These are phyloP conservation scores for Spencermartinsiella europaea DNA, from an alignment of 805 yeast genomes.

Conservation along the genomic window DNA sequence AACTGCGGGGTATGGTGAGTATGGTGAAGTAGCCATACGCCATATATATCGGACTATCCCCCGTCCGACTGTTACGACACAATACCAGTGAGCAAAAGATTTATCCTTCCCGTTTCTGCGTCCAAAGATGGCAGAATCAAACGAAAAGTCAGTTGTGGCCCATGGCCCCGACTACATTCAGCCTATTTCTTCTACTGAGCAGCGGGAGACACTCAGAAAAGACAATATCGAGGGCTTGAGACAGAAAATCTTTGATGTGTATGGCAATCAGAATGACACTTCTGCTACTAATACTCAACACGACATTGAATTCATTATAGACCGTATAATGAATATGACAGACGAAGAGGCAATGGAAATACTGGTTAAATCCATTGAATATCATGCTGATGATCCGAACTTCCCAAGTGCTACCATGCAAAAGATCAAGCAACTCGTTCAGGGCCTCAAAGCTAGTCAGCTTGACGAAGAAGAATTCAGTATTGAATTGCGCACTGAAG, in stretches of 20 bases:
- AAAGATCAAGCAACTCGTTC: constrained; percentile 27
- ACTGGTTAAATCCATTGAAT: constrained; percentile 35
- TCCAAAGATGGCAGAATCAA: too few relatives aligned
- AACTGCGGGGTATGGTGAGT: too few relatives aligned
- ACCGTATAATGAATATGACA: constrained; percentile 22
- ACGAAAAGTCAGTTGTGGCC: too few relatives aligned
- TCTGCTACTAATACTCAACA: too few relatives aligned
- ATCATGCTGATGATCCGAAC: constrained; percentile 45
- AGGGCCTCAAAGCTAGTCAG: neutral
- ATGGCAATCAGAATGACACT: neutral
- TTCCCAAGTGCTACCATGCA: constrained; percentile 37
- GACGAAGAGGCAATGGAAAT: constrained; percentile 38
- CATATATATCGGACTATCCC: too few relatives aligned
- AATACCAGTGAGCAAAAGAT: too few relatives aligned
- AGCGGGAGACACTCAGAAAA: too few relatives aligned
- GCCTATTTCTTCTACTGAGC: too few relatives aligned
- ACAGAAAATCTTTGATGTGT: neutral
- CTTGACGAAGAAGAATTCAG: constrained; percentile 22
- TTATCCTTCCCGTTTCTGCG: too few relatives aligned
- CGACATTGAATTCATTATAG: neutral
- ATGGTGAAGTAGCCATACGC: too few relatives aligned
- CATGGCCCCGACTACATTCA: too few relatives aligned
- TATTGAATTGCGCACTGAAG: constrained; percentile 36
- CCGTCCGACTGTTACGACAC: too few relatives aligned
- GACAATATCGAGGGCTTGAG: constrained; percentile 1